These are phyloP conservation scores for Sordariomycetes sp. DNA, from an alignment of 2,329 filamentous ascomycete species.

Conservation along the genomic window DNA sequence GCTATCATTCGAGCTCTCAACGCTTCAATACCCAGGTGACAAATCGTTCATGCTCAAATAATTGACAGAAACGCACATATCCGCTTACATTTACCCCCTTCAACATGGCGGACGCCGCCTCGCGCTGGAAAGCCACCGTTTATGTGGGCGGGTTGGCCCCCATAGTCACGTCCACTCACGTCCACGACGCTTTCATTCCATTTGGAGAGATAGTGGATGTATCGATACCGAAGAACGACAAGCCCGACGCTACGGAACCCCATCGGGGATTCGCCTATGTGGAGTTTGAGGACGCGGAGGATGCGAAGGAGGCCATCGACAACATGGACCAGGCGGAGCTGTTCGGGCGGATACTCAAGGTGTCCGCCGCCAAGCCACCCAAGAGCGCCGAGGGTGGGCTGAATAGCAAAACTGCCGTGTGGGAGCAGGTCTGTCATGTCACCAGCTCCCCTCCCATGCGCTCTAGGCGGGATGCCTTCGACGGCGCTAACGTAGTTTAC, in stretches of 20 bases:
- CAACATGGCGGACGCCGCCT: conserved; percentile 59
- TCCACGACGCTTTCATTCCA: conserved; percentile 87
- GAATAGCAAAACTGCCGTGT: conserved; percentile 86
- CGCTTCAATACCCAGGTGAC: background rate
- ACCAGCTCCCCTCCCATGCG: background rate
- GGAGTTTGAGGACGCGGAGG: conserved; percentile 74
- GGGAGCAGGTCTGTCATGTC: conserved; percentile 69
- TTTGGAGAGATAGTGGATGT: conserved; percentile 95
- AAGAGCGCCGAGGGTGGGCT: conserved; percentile 80
- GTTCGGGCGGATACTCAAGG: conserved; percentile 83
- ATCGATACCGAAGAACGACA: conserved; percentile 76
- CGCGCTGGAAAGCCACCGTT: conserved; percentile 80
- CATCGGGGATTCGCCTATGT: conserved; percentile 96
- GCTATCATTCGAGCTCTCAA: background rate
- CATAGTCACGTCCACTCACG: conserved; percentile 57
- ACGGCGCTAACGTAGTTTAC: conserved; percentile 8
- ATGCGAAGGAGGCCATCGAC: conserved; percentile 91
- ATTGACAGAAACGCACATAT: background rate
- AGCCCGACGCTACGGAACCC: conserved; percentile 60
- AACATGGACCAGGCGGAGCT: conserved; percentile 98
- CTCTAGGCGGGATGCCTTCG: background rate
- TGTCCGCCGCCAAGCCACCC: conserved; percentile 81
- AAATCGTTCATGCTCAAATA: background rate
- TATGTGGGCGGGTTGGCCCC: conserved; percentile 84
- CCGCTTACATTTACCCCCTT: background rate